These are phyloP conservation scores for Cercospora sesami DNA, from an alignment of 2,329 filamentous ascomycete species.

Conservation along the genomic window DNA sequence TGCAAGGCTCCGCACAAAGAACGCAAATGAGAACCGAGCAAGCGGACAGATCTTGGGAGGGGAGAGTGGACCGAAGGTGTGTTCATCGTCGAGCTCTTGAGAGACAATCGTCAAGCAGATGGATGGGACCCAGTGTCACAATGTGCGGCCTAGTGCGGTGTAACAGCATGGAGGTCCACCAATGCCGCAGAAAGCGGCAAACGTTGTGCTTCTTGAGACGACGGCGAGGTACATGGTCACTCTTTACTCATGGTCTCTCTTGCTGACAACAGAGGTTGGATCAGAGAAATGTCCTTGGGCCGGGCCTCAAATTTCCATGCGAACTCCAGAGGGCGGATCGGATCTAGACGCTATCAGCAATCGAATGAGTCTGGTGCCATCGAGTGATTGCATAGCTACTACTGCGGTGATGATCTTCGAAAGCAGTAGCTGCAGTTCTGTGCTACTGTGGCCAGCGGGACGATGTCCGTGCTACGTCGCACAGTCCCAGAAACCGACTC, in stretches of 20 bases:
- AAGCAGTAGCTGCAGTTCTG: constrained; percentile 9
- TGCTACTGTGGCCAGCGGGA: not conserved
- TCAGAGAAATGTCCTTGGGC: not conserved
- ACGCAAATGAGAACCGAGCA: not conserved
- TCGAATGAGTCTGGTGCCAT: not conserved
- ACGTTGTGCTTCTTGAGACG: constrained; percentile 1
- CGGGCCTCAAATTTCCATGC: not conserved
- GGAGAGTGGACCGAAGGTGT: not conserved
- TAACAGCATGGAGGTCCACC: not conserved
- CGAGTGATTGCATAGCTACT: not conserved
- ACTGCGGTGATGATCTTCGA: constrained; percentile 7
- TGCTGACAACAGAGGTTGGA: not conserved
- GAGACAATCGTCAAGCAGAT: not conserved
- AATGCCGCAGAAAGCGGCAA: not conserved
- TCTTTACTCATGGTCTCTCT: not conserved
- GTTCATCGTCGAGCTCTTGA: constrained; percentile 4
- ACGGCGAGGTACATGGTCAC: not conserved
- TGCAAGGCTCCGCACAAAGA: not conserved
- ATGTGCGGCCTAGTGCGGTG: not conserved
- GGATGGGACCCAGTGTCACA: not conserved
- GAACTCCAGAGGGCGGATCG: not conserved
- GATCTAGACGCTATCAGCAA: not conserved
- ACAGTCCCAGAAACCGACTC: constrained; percentile 5
- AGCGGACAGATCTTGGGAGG: not conserved
- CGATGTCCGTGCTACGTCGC: constrained; percentile 7